phyloP scores from a whole-genome alignment of 2,329 filamentous ascomycete species.

The Fusarium goolgardi region DNA sequence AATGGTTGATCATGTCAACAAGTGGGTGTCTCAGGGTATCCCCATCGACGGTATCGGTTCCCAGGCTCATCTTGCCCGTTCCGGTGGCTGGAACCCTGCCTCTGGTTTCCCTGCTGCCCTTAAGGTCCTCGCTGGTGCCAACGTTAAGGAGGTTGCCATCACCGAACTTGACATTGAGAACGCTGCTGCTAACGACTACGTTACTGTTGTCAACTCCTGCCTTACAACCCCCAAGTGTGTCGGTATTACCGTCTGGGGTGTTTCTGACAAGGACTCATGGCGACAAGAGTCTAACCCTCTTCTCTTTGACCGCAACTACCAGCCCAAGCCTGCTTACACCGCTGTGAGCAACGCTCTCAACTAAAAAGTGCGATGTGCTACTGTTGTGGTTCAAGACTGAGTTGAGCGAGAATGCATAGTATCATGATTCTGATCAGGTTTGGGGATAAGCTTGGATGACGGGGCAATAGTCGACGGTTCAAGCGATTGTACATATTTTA shows the following conservation, averaged over 20 bases:
- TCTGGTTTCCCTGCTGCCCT: conserved; percentile 62
- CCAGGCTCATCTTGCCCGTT: conserved; percentile 63
- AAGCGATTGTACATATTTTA: conserved; percentile 8
- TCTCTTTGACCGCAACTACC: conserved; percentile 64
- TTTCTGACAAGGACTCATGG: conserved; percentile 55
- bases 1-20: conserved; percentile 69
- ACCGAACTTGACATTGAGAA: conserved; percentile 76
- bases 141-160: conserved; percentile 69
- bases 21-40: conserved; percentile 70
- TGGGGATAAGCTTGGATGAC: neutral
- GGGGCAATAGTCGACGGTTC: neutral
- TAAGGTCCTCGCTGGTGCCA: conserved; percentile 61
- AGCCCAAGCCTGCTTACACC: conserved; percentile 64
- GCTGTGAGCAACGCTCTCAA: conserved; percentile 45
- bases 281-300: conserved; percentile 58
- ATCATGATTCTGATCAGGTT: neutral
- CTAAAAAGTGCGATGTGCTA: neutral
- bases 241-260: conserved; percentile 73
- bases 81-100: conserved; percentile 60
- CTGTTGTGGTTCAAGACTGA: too few species aligned
- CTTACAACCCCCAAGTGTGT: conserved; percentile 68
- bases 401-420: neutral
- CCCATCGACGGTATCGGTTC: conserved; percentile 64
- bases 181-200: conserved; percentile 67
- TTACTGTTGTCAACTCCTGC: conserved; percentile 69